These are phyloP conservation scores for Scytalidium sp. DNA, from an alignment of 2,329 filamentous ascomycete species.

Conservation along the genomic window DNA sequence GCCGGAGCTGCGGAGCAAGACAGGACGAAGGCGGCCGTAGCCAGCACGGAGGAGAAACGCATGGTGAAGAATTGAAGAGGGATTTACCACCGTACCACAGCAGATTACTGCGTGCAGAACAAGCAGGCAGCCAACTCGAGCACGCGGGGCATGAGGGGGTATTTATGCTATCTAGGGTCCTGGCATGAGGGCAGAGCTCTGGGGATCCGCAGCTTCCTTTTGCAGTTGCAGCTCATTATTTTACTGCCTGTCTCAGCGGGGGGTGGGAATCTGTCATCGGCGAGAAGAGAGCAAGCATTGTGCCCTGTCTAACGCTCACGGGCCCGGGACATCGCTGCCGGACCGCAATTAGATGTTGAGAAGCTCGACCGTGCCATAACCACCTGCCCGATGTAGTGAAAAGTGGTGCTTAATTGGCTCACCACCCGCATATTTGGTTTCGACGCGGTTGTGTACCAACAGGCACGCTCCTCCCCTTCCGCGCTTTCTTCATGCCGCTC, in stretches of 20 bases:
- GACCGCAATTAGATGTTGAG: neutral
- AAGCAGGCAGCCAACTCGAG: neutral
- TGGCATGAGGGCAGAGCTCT: neutral
- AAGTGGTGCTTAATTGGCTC: too few relatives aligned
- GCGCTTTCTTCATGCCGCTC: too few relatives aligned
- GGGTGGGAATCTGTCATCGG: too few relatives aligned
- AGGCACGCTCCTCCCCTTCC: too few relatives aligned
- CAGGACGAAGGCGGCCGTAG: constrained; percentile 3
- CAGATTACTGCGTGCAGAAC: neutral
- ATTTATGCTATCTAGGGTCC: neutral
- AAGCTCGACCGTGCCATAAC: neutral
- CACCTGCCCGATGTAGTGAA: neutral
- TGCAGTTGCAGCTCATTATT: too few relatives aligned
- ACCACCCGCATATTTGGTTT: too few relatives aligned
- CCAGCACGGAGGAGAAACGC: constrained; percentile 4
- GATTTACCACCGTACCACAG: neutral
- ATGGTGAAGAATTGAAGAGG: constrained; percentile 3
- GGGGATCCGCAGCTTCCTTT: neutral
- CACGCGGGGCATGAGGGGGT: neutral
- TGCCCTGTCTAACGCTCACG: neutral
- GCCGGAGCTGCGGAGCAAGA: constrained; percentile 6
- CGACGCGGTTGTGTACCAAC: too few relatives aligned
- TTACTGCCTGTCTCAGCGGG: too few relatives aligned
- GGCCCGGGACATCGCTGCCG: too few relatives aligned
- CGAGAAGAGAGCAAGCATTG: too few relatives aligned